A percentile compares a stretch with the other conserved stretches of the same genome.
Evolutionary conservation across 2,329 filamentous ascomycete species (phyloP).

Genomic region (Aspergillus brasiliensis): DNA sequence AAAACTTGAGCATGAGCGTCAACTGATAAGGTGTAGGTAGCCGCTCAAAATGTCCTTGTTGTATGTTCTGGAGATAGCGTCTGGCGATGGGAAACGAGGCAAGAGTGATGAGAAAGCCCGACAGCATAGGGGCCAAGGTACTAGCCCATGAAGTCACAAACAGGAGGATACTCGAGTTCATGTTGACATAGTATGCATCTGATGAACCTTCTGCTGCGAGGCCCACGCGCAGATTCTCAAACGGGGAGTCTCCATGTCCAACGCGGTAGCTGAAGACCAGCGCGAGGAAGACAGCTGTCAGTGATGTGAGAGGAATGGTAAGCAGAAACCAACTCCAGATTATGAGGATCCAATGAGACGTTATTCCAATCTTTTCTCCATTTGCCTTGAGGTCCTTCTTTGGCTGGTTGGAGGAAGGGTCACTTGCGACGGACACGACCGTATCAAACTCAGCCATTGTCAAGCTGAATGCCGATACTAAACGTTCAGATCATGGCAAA

Average conservation of each 20-base stretch:
- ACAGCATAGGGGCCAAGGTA: constrained; percentile 25
- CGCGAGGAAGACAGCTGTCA: constrained; percentile 10
- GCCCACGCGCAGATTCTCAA: background rate
- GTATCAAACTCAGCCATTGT: background rate
- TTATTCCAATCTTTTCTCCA: background rate
- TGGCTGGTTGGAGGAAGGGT: background rate
- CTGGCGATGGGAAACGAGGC: constrained; percentile 26
- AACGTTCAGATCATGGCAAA: too few relatives aligned
- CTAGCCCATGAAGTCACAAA: constrained; percentile 17
- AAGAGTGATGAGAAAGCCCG: constrained; percentile 25
- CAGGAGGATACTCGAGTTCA: constrained; percentile 13
- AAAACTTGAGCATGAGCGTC: constrained; percentile 17
- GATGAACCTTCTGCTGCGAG: background rate
- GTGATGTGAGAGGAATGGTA: constrained; percentile 10
- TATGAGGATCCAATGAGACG: background rate
- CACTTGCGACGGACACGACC: background rate
- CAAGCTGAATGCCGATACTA: too few relatives aligned
- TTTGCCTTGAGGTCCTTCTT: background rate
- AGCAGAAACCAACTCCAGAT: constrained; percentile 6
- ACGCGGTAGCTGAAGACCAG: constrained; percentile 12
- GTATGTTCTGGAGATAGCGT: constrained; percentile 9
- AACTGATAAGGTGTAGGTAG: constrained; percentile 25
- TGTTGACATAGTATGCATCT: constrained; percentile 5
- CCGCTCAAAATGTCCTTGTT: constrained; percentile 7
- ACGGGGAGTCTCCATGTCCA: background rate